phyloP scores from a whole-genome alignment of 2,329 filamentous ascomycete species.

The Colletotrichum simmondsii region DNA sequence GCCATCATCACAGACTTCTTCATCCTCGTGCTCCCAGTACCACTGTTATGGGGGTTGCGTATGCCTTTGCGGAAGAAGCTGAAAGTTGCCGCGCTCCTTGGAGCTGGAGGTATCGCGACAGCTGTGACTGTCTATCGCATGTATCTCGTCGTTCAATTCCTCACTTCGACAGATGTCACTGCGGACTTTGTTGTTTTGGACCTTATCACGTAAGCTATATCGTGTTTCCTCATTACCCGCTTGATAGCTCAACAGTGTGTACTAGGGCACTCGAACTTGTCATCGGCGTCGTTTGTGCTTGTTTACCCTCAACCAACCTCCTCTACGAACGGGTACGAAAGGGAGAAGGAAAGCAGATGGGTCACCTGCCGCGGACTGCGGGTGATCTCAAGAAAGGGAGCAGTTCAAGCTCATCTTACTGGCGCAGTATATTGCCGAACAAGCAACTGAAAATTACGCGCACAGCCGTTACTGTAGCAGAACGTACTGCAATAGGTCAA shows the following conservation, averaged over 20 bases:
- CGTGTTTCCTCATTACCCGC: no score
- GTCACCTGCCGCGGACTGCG: background rate
- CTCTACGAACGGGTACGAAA: conserved; percentile 25
- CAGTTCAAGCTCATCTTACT: background rate
- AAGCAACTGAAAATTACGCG: conserved; percentile 1
- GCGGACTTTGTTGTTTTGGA: conserved; percentile 38
- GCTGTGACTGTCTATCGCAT: conserved; percentile 43
- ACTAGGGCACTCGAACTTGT: conserved; percentile 34
- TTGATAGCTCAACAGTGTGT: no score
- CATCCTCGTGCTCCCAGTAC: conserved; percentile 46
- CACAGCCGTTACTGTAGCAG: background rate
- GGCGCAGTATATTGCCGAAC: conserved; percentile 19
- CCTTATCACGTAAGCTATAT: conserved; percentile 26
- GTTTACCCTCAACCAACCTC: conserved; percentile 34
- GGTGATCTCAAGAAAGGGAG: background rate
- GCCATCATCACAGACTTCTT: conserved; percentile 46
- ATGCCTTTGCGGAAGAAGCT: conserved; percentile 44
- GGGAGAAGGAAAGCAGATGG: background rate
- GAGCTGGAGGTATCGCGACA: conserved; percentile 42
- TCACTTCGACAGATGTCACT: conserved; percentile 38
- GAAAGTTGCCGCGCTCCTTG: conserved; percentile 44
- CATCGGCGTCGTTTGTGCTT: conserved; percentile 35
- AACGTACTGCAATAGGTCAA: background rate
- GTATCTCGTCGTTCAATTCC: conserved; percentile 37
- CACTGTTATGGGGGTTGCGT: conserved; percentile 43